These are phyloP conservation scores for Aspergillus cristatus DNA, from an alignment of 495 filamentous ascomycete species.

Conservation along the genomic window DNA sequence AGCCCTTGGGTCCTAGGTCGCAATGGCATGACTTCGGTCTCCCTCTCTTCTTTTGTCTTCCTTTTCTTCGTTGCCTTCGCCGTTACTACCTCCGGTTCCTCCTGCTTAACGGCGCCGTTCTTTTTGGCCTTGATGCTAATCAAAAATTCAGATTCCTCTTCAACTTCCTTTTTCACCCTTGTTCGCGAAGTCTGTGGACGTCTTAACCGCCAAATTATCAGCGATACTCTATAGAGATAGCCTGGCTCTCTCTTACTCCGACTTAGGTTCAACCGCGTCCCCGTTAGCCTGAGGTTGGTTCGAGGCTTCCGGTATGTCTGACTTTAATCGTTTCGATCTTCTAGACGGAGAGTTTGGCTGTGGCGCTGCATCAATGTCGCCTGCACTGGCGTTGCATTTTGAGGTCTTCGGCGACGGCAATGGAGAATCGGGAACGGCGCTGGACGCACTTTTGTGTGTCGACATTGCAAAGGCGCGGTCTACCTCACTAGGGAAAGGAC, in stretches of 20 bases:
- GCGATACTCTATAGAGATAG: no score
- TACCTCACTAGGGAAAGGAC: no score
- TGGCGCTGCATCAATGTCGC: slow-evolving; percentile 16
- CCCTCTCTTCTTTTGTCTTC: slow-evolving; percentile 36
- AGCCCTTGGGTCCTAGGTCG: slow-evolving; percentile 57
- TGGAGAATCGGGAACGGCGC: slow-evolving; percentile 3
- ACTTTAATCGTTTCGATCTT: slow-evolving; percentile 31
- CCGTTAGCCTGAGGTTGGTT: no score
- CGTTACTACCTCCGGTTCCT: slow-evolving; percentile 10
- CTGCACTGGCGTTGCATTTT: slow-evolving; percentile 10
- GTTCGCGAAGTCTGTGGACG: not conserved
- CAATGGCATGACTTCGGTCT: slow-evolving; percentile 50
- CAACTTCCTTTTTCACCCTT: slow-evolving; percentile 6
- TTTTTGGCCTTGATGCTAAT: not conserved
- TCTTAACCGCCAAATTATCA: no score
- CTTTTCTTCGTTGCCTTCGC: slow-evolving; percentile 13
- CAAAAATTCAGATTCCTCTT: not conserved
- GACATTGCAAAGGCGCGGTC: no score
- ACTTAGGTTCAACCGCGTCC: no score
- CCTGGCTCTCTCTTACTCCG: no score
- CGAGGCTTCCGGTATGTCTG: slow-evolving; percentile 6
- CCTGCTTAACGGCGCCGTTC: slow-evolving; percentile 3
- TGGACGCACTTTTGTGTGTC: slow-evolving; percentile 10
- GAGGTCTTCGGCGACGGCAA: not conserved
- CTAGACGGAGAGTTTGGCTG: slow-evolving; percentile 21